These are phyloP conservation scores for Phytopythium cucurbitacearum DNA, from an alignment of 352 stramenopile genomes.

Conservation along the genomic window DNA sequence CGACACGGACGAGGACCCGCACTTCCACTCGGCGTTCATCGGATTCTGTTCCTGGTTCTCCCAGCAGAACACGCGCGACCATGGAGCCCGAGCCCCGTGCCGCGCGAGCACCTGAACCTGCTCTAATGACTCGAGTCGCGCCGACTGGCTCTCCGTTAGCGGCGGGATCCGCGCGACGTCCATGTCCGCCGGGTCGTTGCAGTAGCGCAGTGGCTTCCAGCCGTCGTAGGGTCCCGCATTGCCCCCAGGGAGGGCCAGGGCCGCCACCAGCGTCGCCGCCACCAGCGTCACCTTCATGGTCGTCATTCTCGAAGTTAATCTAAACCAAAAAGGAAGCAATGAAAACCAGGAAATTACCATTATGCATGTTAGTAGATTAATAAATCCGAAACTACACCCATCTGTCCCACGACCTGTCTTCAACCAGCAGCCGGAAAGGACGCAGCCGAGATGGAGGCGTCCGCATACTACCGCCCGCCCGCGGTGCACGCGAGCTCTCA, in stretches of 20 bases:
- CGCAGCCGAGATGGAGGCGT: slow-evolving; percentile 2
- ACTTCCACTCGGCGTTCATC: slow-evolving; percentile 72
- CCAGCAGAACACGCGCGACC: slow-evolving; percentile 76
- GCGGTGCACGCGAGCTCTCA: not conserved
- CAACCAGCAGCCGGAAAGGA: slow-evolving; percentile 5
- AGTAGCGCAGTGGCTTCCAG: slow-evolving; percentile 80
- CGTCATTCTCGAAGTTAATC: too few relatives aligned
- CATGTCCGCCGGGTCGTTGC: slow-evolving; percentile 63
- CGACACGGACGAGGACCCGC: slow-evolving; percentile 62
- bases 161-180: slow-evolving; percentile 49
- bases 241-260: too few relatives aligned
- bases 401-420: not conserved
- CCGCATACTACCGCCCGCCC: not conserved
- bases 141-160: slow-evolving; percentile 44
- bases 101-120: slow-evolving; percentile 80
- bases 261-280: too few relatives aligned
- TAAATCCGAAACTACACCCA: not conserved
- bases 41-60: slow-evolving; percentile 63
- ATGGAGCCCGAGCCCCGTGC: slow-evolving; percentile 71
- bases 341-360: too few relatives aligned
- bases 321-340: too few relatives aligned
- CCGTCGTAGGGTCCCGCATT: slow-evolving; percentile 43
- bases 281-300: too few relatives aligned
- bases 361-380: not conserved
- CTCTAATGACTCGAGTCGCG: slow-evolving; percentile 54